These are phyloP conservation scores for Heliosperma pusillum DNA, from an alignment of 148 eudicot species.

Conservation along the genomic window DNA sequence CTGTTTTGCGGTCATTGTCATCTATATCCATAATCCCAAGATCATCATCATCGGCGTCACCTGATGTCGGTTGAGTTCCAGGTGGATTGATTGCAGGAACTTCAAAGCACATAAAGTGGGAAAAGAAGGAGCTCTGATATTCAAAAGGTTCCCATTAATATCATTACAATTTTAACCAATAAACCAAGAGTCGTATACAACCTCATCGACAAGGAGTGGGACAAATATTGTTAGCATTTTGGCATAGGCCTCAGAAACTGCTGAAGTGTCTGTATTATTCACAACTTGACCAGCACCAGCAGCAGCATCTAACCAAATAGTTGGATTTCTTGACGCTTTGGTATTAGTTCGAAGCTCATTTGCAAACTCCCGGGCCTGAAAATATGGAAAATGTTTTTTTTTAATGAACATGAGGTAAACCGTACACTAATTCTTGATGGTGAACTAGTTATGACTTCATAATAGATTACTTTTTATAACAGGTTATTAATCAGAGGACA, in stretches of 20 bases:
- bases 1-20: slow-evolving; percentile 60
- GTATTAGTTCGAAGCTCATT: slow-evolving; percentile 96
- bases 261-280: slow-evolving; percentile 78
- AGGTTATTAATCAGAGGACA: too few relatives aligned
- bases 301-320: slow-evolving; percentile 80
- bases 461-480: too few relatives aligned
- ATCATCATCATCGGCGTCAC: slow-evolving; percentile 65
- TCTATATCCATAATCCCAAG: slow-evolving; percentile 88
- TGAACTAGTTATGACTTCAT: not conserved
- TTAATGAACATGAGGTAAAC: not conserved
- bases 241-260: slow-evolving; percentile 88
- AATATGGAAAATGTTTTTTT: not conserved
- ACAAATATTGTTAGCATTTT: slow-evolving; percentile 89
- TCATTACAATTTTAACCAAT: not conserved
- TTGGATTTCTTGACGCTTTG: slow-evolving; percentile 80
- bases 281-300: slow-evolving; percentile 64
- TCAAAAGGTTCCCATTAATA: slow-evolving; percentile 22
- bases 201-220: slow-evolving; percentile 96
- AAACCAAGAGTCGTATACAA: slow-evolving; percentile 24
- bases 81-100: slow-evolving; percentile 82
- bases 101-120: slow-evolving; percentile 97
- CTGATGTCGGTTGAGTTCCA: slow-evolving; percentile 50
- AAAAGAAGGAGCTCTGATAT: slow-evolving; percentile 89
- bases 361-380: slow-evolving; percentile 91
- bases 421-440: not conserved